Base-by-base conservation (phyloP, 108 stramenopile genomes). In the Bacterosira constricta region DNA sequence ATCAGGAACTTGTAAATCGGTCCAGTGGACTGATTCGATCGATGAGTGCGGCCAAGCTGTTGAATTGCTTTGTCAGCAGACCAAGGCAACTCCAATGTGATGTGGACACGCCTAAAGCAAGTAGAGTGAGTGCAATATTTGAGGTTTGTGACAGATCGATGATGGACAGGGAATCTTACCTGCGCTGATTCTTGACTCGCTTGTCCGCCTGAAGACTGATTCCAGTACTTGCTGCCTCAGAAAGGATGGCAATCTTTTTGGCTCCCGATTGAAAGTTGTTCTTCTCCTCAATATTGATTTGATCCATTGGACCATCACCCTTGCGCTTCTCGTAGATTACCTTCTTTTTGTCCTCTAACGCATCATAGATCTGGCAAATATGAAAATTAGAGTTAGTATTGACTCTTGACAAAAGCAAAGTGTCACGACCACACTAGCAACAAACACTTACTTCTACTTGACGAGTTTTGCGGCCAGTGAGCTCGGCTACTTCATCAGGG, bases 71-170 rank as follows among this genome's bases (percentile, higher is more conserved):
- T 88, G 71, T 91, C 90, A 1, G 90, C 90, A 23, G 77, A 65
- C 90, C 90, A 91, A 49, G 90, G 84, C 4, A 91, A 83, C 82
- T 91, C 90, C 34, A 89, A 52, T 12, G 88, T 89, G 46, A 89
- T 78, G 75, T 91, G 90, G 4, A 86, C 77, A 9, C 90, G 71
- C 7, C 83, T n/a, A n/a, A n/a, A n/a, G 67, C 11, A n/a, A n/a
- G n/a, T n/a, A n/a, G n/a, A n/a, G n/a, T n/a, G n/a, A n/a, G n/a
- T n/a, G n/a, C n/a, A n/a, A n/a, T n/a, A n/a, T n/a, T n/a, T n/a
- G n/a, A n/a, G n/a, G n/a, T n/a, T n/a, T n/a, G n/a, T n/a, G n/a
- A n/a, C n/a, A n/a, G n/a, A n/a, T n/a, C n/a, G n/a, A n/a, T n/a
- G n/a, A n/a, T n/a, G n/a, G n/a, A n/a, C n/a, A n/a, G n/a, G n/a